These are phyloP conservation scores for Choricystis sp. DNA, from an alignment of 139 green algal species.

Conservation along the genomic window DNA sequence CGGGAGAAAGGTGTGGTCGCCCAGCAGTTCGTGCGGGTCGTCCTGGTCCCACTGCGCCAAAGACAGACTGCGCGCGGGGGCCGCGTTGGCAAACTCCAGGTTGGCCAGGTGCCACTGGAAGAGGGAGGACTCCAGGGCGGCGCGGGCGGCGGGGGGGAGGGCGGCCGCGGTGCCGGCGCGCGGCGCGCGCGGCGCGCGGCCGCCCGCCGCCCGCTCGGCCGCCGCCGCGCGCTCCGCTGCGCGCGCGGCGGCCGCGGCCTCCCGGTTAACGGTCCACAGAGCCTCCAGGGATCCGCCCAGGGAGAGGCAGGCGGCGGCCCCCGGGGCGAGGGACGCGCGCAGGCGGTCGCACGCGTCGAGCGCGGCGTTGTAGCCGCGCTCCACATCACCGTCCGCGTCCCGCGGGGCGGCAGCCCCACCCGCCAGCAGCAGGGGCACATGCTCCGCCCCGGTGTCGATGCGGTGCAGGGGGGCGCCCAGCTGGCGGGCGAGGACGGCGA, in stretches of 20 bases:
- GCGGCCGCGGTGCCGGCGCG: not conserved
- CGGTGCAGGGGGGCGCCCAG: constrained; percentile 49
- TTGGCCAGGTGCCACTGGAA: constrained; percentile 94
- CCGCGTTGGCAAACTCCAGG: constrained; percentile 91
- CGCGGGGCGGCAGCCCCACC: constrained; percentile 18
- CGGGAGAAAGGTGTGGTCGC: constrained; percentile 33
- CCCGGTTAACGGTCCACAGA: constrained; percentile 16
- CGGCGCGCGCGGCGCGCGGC: not conserved
- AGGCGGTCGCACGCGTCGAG: constrained; percentile 37
- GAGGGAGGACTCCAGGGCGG: constrained; percentile 20
- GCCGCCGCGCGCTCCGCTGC: not conserved
- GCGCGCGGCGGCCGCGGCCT: not conserved
- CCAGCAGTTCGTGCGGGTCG: constrained; percentile 61
- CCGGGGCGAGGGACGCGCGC: constrained; percentile 20
- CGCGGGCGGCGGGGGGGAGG: not conserved
- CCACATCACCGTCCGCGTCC: constrained; percentile 14
- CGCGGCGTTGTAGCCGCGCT: constrained; percentile 51
- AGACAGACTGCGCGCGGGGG: constrained; percentile 30
- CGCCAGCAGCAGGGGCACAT: constrained; percentile 43
- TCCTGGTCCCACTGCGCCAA: constrained; percentile 85
- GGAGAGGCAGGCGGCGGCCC: constrained; percentile 25
- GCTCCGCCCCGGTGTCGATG: constrained; percentile 32
- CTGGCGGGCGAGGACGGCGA: constrained; percentile 71
- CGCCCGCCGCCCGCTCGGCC: not conserved
- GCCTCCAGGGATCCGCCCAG: constrained; percentile 37